Evolutionary conservation across 805 yeast species (phyloP).

Genomic region (Monosporozyma aquatica): DNA sequence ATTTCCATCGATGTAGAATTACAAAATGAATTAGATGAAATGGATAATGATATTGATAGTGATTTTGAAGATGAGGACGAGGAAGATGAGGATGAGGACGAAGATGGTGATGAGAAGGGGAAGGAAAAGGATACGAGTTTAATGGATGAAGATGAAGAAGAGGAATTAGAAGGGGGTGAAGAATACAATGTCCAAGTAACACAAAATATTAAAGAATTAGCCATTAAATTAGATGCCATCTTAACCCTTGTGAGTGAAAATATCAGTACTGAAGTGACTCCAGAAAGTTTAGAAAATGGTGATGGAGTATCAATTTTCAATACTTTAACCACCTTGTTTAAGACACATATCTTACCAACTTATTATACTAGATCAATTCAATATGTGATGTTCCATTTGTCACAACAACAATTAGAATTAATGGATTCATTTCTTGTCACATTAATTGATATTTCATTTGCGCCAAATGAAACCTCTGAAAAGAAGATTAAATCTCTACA

Average conservation of each 20-base stretch:
- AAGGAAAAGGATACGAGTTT: conserved; percentile 28
- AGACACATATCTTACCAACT: conserved; percentile 78
- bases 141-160: conserved; percentile 26
- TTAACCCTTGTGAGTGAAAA: conserved; percentile 47
- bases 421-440: conserved; percentile 78
- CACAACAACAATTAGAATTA: conserved; percentile 74
- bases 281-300: conserved; percentile 46
- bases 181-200: conserved; percentile 41
- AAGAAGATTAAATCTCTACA: conserved; percentile 84
- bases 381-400: conserved; percentile 67
- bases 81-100: conserved; percentile 27
- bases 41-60: conserved; percentile 64
- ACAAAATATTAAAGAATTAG: conserved; percentile 42
- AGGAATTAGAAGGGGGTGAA: conserved; percentile 34
- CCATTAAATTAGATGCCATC: conserved; percentile 64
- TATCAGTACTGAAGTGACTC: conserved; percentile 41
- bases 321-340: conserved; percentile 67
- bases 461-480: conserved; percentile 56
- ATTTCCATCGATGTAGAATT: conserved; percentile 87
- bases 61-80: conserved; percentile 33
- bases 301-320: conserved; percentile 62
- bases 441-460: conserved; percentile 74
- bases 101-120: conserved; percentile 31
- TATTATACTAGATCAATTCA: conserved; percentile 86
- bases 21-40: conserved; percentile 78